Base-by-base conservation (phyloP, 2,329 filamentous ascomycete species). In the Aureobasidium vineae region DNA sequence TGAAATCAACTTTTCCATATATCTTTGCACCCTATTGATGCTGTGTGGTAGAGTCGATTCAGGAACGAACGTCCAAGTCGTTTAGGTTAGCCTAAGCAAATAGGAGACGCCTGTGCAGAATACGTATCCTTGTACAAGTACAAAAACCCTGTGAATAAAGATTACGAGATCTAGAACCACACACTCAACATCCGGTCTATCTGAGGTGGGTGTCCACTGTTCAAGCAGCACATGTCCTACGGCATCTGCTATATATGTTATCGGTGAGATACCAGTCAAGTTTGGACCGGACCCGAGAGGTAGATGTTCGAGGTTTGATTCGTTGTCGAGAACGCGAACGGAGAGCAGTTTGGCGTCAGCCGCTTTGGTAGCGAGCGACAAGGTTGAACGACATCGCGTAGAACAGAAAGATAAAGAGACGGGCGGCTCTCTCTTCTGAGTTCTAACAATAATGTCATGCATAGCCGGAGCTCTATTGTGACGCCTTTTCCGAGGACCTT, bases 391-490 rank as follows among this genome's bases (percentile, higher is more conserved):
- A 47, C 41, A 47, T 36, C 28, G 31, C 28, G 56, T 16, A 47
- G 11, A 4, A 16, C 10, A 36, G 33, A 36, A 36, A 10, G 3
- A 36, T 10, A 36, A 7, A 47, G 10, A 36, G 41, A 38, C 31
- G 28, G 31, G 26, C 28, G 26, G 10, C 13, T 59, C 1, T n/a
- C 54, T 23, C 10, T 60, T 33, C 13, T 47, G 7, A 31, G 28
- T 31, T 31, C 33, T 36, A 36, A 36, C 57, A 38, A 49, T 38
- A 26, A 36, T 36, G 41, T n/a, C 13, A 36, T 49, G 57, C 43
- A 49, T 61, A 11, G 7, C 57, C 57, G 41, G 31, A 61, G 41
- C 57, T 61, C 28, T 49, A 38, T n/a, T 49, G 53, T 26, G 11
- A 15, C 13, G 56, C 16, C 33, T 49, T 26, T 36, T 26, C 57